These are phyloP conservation scores for Baeospora myosura DNA, from an alignment of 1,284 basidiomycete species.

Conservation along the genomic window DNA sequence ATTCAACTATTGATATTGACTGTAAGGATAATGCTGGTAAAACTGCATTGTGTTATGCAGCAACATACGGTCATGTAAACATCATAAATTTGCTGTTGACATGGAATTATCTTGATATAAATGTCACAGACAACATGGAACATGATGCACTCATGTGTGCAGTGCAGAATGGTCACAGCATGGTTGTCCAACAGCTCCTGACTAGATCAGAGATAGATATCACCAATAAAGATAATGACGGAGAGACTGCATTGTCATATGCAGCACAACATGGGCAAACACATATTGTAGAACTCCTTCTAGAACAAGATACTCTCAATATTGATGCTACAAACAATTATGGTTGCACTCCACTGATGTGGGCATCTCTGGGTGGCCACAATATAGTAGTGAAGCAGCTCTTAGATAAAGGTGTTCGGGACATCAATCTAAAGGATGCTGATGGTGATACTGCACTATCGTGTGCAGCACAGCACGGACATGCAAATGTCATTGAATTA, in stretches of 20 bases:
- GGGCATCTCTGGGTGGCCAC: neutral
- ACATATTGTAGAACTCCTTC: neutral
- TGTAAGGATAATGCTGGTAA: neutral
- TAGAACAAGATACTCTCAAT: neutral
- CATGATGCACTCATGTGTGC: conserved; percentile 3
- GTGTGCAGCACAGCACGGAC: neutral
- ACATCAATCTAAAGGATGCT: neutral
- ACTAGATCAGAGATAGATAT: neutral
- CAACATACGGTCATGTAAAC: conserved; percentile 4
- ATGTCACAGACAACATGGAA: neutral
- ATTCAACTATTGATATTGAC: neutral
- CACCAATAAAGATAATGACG: neutral
- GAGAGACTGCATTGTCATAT: neutral
- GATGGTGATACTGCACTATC: neutral
- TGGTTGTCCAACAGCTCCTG: neutral
- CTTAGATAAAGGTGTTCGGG: neutral
- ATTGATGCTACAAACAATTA: neutral
- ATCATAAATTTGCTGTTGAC: conserved; percentile 2
- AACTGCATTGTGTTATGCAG: conserved; percentile 6
- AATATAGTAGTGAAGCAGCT: neutral
- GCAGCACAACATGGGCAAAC: neutral
- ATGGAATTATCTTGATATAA: conserved; percentile 1
- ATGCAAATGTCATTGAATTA: neutral
- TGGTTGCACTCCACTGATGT: neutral
- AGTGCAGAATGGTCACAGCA: conserved; percentile 1